Conservation (phyloP, 2,329 filamentous ascomycete genomes). For the Fulvia fulva region DNA sequence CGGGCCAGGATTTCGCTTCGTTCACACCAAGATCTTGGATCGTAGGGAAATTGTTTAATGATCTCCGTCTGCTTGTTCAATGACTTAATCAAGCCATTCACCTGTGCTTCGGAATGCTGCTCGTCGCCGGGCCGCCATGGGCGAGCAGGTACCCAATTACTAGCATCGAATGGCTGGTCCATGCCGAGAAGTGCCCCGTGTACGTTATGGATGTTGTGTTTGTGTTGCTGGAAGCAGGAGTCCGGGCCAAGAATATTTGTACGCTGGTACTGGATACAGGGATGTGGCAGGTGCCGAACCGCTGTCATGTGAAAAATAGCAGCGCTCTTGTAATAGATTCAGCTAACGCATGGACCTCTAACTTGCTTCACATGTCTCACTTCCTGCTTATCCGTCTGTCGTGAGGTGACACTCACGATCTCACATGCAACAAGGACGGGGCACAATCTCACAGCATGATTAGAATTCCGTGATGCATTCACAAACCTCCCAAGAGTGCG, state of each 20-base stretch:
- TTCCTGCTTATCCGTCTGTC: neutral
- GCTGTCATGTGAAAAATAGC: neutral
- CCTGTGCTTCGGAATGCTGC: neutral
- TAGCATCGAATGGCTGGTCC: constrained; percentile 18
- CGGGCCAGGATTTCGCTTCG: constrained; percentile 17
- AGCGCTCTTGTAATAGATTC: neutral
- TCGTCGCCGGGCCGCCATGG: constrained; percentile 10
- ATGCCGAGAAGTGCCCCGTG: constrained; percentile 8
- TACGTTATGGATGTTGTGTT: neutral
- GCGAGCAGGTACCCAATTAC: constrained; percentile 18
- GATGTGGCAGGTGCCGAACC: neutral
- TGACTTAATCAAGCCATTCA: neutral
- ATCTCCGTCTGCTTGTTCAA: constrained; percentile 15
- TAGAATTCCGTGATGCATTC: neutral
- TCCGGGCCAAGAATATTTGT: neutral
- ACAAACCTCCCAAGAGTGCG: neutral
- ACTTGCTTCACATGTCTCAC: neutral
- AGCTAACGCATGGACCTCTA: neutral
- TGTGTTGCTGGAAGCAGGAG: neutral
- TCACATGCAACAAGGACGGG: neutral
- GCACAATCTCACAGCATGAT: neutral
- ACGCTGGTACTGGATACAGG: neutral
- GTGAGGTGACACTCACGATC: neutral
- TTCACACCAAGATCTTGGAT: constrained; percentile 24
- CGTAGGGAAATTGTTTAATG: constrained; percentile 24